phyloP scores from a whole-genome alignment of 345 rosid genomes.

The Carallia brachiata region DNA sequence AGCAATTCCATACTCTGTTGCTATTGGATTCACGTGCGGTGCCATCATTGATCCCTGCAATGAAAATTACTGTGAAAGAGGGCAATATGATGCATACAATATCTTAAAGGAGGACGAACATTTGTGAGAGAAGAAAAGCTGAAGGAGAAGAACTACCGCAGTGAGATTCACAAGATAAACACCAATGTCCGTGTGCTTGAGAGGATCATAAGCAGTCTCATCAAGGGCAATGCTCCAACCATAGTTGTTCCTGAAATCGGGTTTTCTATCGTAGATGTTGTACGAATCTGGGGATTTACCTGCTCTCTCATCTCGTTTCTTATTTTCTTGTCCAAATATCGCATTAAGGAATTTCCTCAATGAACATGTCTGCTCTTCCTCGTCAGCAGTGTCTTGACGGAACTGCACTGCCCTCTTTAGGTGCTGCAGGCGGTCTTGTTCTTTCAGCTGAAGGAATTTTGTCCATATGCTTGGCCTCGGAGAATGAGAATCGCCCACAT shows the following conservation, averaged over 20 bases:
- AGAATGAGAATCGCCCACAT: conserved; percentile 35
- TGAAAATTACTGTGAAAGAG: not conserved
- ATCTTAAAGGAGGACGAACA: not conserved
- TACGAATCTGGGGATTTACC: conserved; percentile 53
- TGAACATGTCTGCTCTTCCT: conserved; percentile 42
- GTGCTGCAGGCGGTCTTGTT: conserved; percentile 48
- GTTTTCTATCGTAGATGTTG: conserved; percentile 50
- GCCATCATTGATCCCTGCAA: conserved; percentile 91
- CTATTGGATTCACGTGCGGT: conserved; percentile 81
- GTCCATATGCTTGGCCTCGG: conserved; percentile 46
- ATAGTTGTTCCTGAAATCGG: conserved; percentile 58
- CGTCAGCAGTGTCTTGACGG: conserved; percentile 26
- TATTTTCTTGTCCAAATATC: conserved; percentile 24
- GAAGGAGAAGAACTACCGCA: conserved; percentile 44
- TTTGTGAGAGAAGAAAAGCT: too few species aligned
- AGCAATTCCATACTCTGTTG: conserved; percentile 81
- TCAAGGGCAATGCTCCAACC: conserved; percentile 83
- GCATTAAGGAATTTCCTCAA: conserved; percentile 53
- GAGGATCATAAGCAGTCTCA: conserved; percentile 48
- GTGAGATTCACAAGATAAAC: conserved; percentile 75
- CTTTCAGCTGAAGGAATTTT: conserved; percentile 48
- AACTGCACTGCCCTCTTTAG: conserved; percentile 48
- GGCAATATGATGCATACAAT: too few species aligned
- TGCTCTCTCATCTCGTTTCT: not conserved
- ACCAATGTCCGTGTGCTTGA: conserved; percentile 61